A percentile compares a stretch with the other conserved stretches of the same genome.
phyloP scores from a whole-genome alignment of 2,329 filamentous ascomycete species.

The Apiospora saccharicola region DNA sequence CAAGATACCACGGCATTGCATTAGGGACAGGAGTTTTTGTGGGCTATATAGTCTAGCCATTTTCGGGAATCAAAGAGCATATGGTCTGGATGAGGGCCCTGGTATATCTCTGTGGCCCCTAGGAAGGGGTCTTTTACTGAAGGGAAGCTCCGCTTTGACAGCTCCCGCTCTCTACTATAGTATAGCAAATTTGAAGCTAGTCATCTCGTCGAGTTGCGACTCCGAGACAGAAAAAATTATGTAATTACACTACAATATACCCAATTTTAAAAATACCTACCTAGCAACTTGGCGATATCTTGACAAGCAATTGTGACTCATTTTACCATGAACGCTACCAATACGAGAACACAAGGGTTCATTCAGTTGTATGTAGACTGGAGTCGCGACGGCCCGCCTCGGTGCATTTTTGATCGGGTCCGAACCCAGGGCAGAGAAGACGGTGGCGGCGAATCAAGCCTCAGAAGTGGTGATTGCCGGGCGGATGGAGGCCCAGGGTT shows the following conservation, averaged over 20 bases:
- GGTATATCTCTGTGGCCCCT: constrained; percentile 23
- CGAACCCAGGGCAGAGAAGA: neutral
- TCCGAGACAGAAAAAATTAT: constrained; percentile 28
- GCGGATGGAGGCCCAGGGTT: constrained; percentile 19
- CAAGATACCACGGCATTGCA: constrained; percentile 44
- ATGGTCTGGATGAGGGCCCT: constrained; percentile 33
- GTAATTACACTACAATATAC: constrained; percentile 25
- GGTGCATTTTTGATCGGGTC: constrained; percentile 14
- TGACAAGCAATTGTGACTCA: constrained; percentile 15
- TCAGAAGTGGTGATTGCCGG: constrained; percentile 2
- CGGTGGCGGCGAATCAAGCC: constrained; percentile 6
- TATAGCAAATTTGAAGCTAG: constrained; percentile 19
- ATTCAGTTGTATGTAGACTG: neutral
- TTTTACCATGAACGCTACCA: constrained; percentile 18
- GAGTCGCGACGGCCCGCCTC: constrained; percentile 7
- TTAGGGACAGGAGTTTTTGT: constrained; percentile 34
- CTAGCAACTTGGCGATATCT: neutral
- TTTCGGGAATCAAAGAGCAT: constrained; percentile 31
- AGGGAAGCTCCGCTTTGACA: constrained; percentile 29
- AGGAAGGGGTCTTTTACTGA: neutral
- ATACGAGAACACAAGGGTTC: constrained; percentile 6
- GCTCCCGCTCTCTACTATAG: constrained; percentile 24
- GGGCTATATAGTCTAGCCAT: constrained; percentile 28
- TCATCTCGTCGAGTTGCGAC: constrained; percentile 27
- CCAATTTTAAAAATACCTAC: neutral